phyloP scores from a whole-genome alignment of 2,329 filamentous ascomycete species.

The Xylariomycetidae sp. region DNA sequence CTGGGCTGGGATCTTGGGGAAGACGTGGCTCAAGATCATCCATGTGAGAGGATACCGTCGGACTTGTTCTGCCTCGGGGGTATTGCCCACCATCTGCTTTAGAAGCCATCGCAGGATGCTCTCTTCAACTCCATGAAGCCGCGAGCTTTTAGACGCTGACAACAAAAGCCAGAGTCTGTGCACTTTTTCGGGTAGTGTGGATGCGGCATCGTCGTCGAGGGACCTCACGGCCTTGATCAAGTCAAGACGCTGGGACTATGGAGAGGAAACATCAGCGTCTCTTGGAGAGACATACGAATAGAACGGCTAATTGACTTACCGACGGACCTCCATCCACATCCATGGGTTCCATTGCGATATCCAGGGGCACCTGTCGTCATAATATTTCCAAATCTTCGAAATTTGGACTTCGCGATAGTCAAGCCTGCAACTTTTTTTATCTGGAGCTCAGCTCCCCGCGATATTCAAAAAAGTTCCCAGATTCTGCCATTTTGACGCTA shows the following conservation, averaged over 20 bases:
- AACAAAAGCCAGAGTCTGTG: conserved; percentile 45
- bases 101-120: conserved; percentile 60
- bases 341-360: conserved; percentile 19
- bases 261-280: no score
- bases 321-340: conserved; percentile 18
- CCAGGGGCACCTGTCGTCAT: conserved; percentile 15
- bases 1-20: conserved; percentile 62
- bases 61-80: conserved; percentile 44
- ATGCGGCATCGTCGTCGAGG: conserved; percentile 50
- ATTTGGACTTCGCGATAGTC: neutral
- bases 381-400: conserved; percentile 3
- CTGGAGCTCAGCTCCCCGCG: no score
- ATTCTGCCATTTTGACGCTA: no score
- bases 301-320: conserved; percentile 12
- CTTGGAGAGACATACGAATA: no score
- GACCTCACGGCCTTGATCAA: conserved; percentile 50
- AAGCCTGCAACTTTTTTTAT: no score
- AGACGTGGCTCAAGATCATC: conserved; percentile 57
- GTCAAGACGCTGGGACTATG: conserved; percentile 28
- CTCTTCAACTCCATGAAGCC: conserved; percentile 51
- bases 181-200: conserved; percentile 43
- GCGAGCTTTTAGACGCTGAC: conserved; percentile 34
- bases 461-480: no score
- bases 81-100: conserved; percentile 51
- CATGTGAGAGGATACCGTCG: conserved; percentile 54